Conservation (phyloP, 345 rosid genomes). For the Dipteronia sinensis region DNA sequence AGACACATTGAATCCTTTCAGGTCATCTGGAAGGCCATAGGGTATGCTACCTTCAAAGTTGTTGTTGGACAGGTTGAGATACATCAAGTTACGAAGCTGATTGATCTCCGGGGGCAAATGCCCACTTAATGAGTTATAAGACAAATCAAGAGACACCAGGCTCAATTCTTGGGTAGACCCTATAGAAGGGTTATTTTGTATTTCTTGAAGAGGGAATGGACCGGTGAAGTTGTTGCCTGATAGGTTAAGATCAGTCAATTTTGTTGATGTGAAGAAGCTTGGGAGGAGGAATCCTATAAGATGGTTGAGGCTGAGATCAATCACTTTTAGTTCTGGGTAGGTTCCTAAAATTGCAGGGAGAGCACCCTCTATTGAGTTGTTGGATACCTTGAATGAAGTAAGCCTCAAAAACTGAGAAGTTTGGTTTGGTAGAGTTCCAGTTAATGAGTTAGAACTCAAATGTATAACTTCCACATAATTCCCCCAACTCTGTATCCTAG, state of each 20-base stretch:
- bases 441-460: slow-evolving; percentile 71
- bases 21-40: slow-evolving; percentile 54
- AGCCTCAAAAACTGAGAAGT: slow-evolving; percentile 81
- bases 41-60: slow-evolving; percentile 73
- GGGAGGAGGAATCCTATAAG: slow-evolving; percentile 59
- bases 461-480: slow-evolving; percentile 69
- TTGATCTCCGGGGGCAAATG: slow-evolving; percentile 47
- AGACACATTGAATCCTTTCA: slow-evolving; percentile 65
- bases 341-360: slow-evolving; percentile 64
- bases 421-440: slow-evolving; percentile 62
- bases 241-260: slow-evolving; percentile 61
- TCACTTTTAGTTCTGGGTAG: slow-evolving; percentile 57
- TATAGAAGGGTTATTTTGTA: slow-evolving; percentile 23
- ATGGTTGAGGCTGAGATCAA: slow-evolving; percentile 77
- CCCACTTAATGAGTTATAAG: slow-evolving; percentile 70
- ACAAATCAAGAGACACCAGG: slow-evolving; percentile 63
- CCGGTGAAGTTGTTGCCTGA: slow-evolving; percentile 79
- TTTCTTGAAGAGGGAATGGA: slow-evolving; percentile 56
- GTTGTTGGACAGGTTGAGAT: slow-evolving; percentile 69
- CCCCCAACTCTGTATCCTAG: slow-evolving; percentile 82
- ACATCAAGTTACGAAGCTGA: slow-evolving; percentile 47
- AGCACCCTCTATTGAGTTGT: slow-evolving; percentile 67
- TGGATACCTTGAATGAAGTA: slow-evolving; percentile 55
- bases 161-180: slow-evolving; percentile 47
- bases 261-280: slow-evolving; percentile 56